Evolutionary conservation across 163 green algal genomes (phyloP).

Genomic region (Chloromonas sp.): DNA sequence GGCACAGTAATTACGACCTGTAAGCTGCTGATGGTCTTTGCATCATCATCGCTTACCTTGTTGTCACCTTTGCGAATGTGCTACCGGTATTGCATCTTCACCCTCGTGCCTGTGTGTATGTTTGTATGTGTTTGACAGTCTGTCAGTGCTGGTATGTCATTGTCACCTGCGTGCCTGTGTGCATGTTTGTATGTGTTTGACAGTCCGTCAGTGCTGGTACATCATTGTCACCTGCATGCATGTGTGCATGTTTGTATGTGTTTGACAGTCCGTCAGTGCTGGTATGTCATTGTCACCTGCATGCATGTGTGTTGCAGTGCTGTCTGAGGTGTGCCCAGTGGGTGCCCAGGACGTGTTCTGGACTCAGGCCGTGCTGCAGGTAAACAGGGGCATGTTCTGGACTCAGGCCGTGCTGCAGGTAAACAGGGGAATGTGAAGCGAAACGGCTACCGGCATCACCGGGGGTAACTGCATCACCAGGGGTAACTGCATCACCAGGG

Average conservation of each 20-base stretch:
- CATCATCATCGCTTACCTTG: too few species aligned
- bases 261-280: not conserved
- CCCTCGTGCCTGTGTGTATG: not conserved
- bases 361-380: constrained; percentile 27
- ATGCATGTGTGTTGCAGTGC: not conserved
- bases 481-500: too few species aligned
- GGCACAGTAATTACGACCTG: too few species aligned
- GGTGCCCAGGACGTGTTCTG: constrained; percentile 19
- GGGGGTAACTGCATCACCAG: too few species aligned
- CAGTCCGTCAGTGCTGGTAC: not conserved
- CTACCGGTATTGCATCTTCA: too few species aligned
- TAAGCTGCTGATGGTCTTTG: too few species aligned
- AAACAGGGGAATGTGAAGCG: too few species aligned
- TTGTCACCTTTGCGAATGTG: too few species aligned
- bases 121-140: not conserved
- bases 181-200: not conserved
- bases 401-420: constrained; percentile 29
- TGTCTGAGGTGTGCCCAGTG: too few species aligned
- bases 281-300: too few species aligned
- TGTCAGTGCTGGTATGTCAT: not conserved
- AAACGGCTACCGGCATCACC: too few species aligned
- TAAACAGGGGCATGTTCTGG: constrained; percentile 1
- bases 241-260: not conserved
- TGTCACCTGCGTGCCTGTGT: not conserved
- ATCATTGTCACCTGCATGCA: not conserved